Percentiles rank a stretch among this genome's conserved stretches.
These are phyloP conservation scores for Wickerhamomyces chaumierensis DNA, from an alignment of 805 yeast genomes.

Conservation along the genomic window DNA sequence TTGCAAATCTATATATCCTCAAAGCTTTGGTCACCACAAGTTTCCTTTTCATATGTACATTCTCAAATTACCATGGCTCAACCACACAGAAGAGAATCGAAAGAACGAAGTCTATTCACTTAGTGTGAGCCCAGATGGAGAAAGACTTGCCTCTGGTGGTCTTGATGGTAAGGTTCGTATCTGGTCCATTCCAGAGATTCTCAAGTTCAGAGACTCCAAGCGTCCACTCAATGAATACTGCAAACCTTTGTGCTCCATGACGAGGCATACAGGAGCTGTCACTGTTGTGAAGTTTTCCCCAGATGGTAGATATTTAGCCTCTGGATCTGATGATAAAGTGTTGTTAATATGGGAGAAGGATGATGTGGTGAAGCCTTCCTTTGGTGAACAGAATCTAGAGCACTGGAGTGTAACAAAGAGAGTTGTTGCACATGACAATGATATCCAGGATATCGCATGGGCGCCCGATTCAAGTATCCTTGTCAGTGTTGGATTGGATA, in stretches of 20 bases:
- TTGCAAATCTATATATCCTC: no score
- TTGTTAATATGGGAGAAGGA: slow-evolving; percentile 90
- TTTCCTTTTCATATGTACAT: slow-evolving; percentile 56
- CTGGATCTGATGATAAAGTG: slow-evolving; percentile 92
- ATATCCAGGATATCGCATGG: slow-evolving; percentile 97
- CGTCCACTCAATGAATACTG: slow-evolving; percentile 22
- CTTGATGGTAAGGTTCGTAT: slow-evolving; percentile 84
- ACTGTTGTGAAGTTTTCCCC: slow-evolving; percentile 91
- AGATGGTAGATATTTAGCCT: slow-evolving; percentile 79
- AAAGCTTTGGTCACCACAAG: no score
- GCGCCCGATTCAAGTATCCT: slow-evolving; percentile 86
- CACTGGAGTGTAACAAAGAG: slow-evolving; percentile 93
- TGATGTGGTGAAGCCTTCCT: slow-evolving; percentile 43
- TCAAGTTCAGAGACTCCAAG: slow-evolving; percentile 21
- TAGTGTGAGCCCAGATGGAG: slow-evolving; percentile 70
- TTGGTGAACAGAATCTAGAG: slow-evolving; percentile 74
- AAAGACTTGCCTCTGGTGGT: slow-evolving; percentile 88
- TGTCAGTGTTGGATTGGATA: slow-evolving; percentile 90
- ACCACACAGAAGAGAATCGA: slow-evolving; percentile 66
- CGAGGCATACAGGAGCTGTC: slow-evolving; percentile 93
- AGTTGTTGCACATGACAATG: slow-evolving; percentile 94
- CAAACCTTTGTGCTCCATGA: slow-evolving; percentile 77
- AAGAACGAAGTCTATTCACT: slow-evolving; percentile 80
- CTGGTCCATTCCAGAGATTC: slow-evolving; percentile 61
- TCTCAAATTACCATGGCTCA: slow-evolving; percentile 62